Percentiles rank a stretch among this genome's conserved stretches.
Conservation (phyloP, 140 eudicot species). For the Bidens hawaiensis region DNA sequence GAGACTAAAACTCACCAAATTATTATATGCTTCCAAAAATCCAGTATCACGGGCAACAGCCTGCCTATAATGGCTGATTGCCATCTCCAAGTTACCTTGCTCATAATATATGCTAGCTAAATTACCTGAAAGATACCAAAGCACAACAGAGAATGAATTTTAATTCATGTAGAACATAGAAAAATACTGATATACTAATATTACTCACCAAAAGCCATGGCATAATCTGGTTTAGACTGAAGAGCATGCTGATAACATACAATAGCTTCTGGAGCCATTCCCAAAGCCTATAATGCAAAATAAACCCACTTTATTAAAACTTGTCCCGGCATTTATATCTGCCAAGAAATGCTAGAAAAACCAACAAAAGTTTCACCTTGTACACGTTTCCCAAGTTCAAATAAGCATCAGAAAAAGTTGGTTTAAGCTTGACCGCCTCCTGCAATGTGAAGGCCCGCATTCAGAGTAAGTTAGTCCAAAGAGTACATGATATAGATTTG, state of each 20-base stretch:
- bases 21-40: constrained; percentile 88
- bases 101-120: constrained; percentile 76
- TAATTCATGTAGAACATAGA: constrained; percentile 4
- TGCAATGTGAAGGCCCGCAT: constrained; percentile 23
- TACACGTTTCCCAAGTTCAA: constrained; percentile 83
- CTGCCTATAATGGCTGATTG: constrained; percentile 64
- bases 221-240: constrained; percentile 78
- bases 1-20: constrained; percentile 44
- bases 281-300: constrained; percentile 58
- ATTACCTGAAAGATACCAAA: constrained; percentile 48
- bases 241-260: constrained; percentile 84
- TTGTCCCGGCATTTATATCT: constrained; percentile 19
- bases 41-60: constrained; percentile 77
- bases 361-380: constrained; percentile 49
- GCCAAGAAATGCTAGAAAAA: constrained; percentile 22
- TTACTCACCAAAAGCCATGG: constrained; percentile 82
- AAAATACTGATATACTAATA: not conserved
- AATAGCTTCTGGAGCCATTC: constrained; percentile 80
- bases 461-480: constrained; percentile 6
- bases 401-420: constrained; percentile 79
- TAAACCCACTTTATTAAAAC: constrained; percentile 11
- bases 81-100: constrained; percentile 89
- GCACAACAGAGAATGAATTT: not conserved
- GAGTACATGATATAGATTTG: not conserved
- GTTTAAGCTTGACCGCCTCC: constrained; percentile 96